Evolutionary conservation across 2,329 filamentous ascomycete genomes (phyloP).

Genomic region (Periconia macrospinosa): DNA sequence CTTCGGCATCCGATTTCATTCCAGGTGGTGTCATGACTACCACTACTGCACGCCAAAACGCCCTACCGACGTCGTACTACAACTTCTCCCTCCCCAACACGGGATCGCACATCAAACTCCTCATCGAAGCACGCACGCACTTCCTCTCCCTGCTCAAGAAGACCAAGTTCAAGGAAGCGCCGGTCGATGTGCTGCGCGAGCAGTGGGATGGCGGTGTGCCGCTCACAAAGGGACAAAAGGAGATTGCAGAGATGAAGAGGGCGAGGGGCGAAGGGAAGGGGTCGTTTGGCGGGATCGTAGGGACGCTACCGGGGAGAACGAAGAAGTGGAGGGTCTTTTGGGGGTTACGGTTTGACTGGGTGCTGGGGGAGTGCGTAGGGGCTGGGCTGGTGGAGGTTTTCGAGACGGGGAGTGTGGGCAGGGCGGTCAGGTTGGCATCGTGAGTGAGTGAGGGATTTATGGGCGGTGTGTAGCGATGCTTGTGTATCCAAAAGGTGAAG

Average conservation of each 20-base stretch:
- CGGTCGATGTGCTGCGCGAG: constrained; percentile 64
- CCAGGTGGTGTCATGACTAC: constrained; percentile 60
- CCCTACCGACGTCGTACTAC: constrained; percentile 42
- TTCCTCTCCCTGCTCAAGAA: constrained; percentile 61
- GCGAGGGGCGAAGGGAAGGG: constrained; percentile 42
- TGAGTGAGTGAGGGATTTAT: no score
- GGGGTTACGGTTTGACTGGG: constrained; percentile 71
- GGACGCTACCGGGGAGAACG: constrained; percentile 63
- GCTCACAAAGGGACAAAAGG: constrained; percentile 47
- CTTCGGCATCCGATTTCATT: constrained; percentile 65
- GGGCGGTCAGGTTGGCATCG: constrained; percentile 53
- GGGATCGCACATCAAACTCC: constrained; percentile 68
- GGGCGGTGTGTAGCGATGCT: no score
- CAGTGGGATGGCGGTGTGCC: constrained; percentile 71
- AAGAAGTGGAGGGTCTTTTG: constrained; percentile 72
- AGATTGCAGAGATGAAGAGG: constrained; percentile 42
- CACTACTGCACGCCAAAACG: constrained; percentile 1
- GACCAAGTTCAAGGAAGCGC: constrained; percentile 64
- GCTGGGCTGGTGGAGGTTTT: constrained; percentile 73
- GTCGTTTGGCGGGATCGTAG: constrained; percentile 58
- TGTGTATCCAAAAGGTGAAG: no score
- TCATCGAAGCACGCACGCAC: constrained; percentile 63
- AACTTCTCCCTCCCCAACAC: constrained; percentile 66
- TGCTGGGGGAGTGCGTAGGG: constrained; percentile 71
- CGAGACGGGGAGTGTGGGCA: constrained; percentile 73